Evolutionary conservation across 805 yeast species (phyloP).

Genomic region (Yamadazyma laniorum): DNA sequence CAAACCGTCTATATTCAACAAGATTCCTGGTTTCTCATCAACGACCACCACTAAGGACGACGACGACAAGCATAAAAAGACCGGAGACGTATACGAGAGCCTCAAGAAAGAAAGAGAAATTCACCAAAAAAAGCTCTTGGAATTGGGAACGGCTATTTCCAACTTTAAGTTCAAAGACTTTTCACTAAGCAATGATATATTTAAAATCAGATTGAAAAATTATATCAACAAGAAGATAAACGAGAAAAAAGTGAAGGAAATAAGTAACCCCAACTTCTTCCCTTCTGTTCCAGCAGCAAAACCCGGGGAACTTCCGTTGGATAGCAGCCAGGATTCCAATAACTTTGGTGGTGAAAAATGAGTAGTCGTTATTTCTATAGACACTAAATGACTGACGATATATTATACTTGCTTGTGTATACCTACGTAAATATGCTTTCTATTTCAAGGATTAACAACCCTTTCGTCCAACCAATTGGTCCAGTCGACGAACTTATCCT

Average conservation of each 20-base stretch:
- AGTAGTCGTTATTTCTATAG: too few relatives aligned
- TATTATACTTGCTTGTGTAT: too few relatives aligned
- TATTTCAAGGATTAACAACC: slow-evolving; percentile 51
- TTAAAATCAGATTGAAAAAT: slow-evolving; percentile 37
- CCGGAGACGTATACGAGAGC: slow-evolving; percentile 20
- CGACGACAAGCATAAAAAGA: slow-evolving; percentile 22
- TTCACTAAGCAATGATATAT: slow-evolving; percentile 40
- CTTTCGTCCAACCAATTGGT: slow-evolving; percentile 77
- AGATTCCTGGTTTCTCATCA: slow-evolving; percentile 19
- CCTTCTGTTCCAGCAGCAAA: slow-evolving; percentile 29
- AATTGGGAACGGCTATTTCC: slow-evolving; percentile 20
- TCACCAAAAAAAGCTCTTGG: slow-evolving; percentile 19
- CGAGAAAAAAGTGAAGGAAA: slow-evolving; percentile 27
- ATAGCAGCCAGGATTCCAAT: too few relatives aligned
- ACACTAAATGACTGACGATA: too few relatives aligned
- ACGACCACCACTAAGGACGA: slow-evolving; percentile 4
- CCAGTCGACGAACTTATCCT: slow-evolving; percentile 57
- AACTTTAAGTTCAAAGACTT: slow-evolving; percentile 36
- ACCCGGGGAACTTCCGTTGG: too few relatives aligned
- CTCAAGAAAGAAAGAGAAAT: slow-evolving; percentile 17
- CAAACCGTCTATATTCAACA: slow-evolving; percentile 37
- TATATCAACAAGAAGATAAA: slow-evolving; percentile 32
- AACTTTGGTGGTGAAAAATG: too few relatives aligned
- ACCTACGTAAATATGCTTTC: neutral
- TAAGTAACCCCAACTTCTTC: slow-evolving; percentile 37